A percentile compares a stretch with the other conserved stretches of the same genome.
Evolutionary conservation across 257 asterid genomes (phyloP).

Genomic region (Nicotiana undulata): DNA sequence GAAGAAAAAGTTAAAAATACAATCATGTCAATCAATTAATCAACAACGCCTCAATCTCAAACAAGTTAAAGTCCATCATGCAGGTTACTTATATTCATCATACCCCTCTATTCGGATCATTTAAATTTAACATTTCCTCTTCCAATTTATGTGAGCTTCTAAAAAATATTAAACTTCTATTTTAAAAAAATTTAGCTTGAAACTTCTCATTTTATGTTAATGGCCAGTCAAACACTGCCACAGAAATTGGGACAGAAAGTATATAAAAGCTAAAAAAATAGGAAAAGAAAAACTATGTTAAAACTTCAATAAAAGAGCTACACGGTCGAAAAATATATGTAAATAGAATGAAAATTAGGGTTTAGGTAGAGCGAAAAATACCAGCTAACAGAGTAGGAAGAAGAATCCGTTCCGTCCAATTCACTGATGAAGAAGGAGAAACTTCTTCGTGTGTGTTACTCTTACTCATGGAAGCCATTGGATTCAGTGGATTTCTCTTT

Average conservation of each 20-base stretch:
- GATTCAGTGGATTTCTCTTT: background rate
- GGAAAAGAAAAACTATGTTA: slow-evolving; percentile 22
- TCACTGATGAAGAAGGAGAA: slow-evolving; percentile 29
- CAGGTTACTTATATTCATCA: background rate
- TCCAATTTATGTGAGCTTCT: too few relatives aligned
- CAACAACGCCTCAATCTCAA: background rate
- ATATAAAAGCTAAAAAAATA: slow-evolving; percentile 52
- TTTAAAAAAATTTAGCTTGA: too few relatives aligned
- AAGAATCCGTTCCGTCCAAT: slow-evolving; percentile 58
- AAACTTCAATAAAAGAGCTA: background rate
- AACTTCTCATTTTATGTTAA: too few relatives aligned
- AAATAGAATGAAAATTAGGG: background rate
- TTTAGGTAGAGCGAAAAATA: background rate
- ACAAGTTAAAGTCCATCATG: background rate
- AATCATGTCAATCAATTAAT: background rate
- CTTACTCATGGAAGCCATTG: background rate
- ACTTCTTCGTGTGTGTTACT: background rate
- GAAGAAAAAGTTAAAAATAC: background rate
- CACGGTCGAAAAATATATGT: too few relatives aligned
- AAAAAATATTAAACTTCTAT: too few relatives aligned
- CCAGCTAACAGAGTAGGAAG: slow-evolving; percentile 86
- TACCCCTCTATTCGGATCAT: background rate
- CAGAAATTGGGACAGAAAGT: too few relatives aligned
- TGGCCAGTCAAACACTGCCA: too few relatives aligned
- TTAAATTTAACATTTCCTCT: background rate